These are phyloP conservation scores for Tuctoria greenei DNA, from an alignment of 176 grass and related monocot species.

Conservation along the genomic window DNA sequence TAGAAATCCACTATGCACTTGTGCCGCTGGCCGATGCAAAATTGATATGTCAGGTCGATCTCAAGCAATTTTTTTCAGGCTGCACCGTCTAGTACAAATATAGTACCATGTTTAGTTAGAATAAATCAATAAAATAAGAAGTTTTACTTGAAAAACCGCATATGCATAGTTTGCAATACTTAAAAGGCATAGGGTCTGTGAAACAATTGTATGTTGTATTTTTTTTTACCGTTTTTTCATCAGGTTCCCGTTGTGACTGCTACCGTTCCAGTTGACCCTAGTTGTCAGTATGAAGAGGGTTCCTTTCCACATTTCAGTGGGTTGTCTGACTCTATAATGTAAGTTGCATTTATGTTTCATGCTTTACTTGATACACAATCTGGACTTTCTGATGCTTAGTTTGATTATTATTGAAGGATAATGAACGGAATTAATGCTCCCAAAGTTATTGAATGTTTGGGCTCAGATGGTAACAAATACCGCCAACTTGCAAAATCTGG, in stretches of 20 bases:
- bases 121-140: conserved; percentile 4
- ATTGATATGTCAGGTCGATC: not conserved
- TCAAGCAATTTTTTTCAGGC: not conserved
- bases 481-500: conserved; percentile 98
- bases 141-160: not conserved
- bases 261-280: conserved; percentile 74
- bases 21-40: not conserved
- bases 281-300: conserved; percentile 74
- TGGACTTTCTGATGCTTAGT: conserved; percentile 33
- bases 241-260: conserved; percentile 94
- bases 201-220: conserved; percentile 1
- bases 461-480: conserved; percentile 86
- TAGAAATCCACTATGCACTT: not conserved
- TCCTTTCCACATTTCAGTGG: conserved; percentile 94
- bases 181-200: not conserved
- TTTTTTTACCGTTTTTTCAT: conserved; percentile 18
- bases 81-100: not conserved
- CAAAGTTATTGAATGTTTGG: conserved; percentile 84
- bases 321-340: conserved; percentile 79
- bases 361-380: not conserved
- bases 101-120: not conserved
- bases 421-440: conserved; percentile 98
- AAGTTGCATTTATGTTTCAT: conserved; percentile 42
- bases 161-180: not conserved
- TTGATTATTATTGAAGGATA: conserved; percentile 51